Conservation (phyloP, 306 rosid genomes). For the Quercus berberidifolia region DNA sequence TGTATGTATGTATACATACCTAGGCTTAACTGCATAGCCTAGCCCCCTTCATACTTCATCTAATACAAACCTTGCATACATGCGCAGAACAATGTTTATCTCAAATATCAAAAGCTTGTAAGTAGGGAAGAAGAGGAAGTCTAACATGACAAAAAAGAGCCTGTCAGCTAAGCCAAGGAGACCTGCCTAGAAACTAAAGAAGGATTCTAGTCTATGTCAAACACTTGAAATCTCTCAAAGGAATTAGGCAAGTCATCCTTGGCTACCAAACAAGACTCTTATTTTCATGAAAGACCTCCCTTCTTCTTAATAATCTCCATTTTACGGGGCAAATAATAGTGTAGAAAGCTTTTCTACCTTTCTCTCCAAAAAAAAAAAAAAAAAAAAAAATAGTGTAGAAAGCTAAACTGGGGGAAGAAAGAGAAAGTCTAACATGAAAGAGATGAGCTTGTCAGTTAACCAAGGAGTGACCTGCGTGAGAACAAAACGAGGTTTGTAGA, state of each 20-base stretch:
- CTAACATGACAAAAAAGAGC: constrained; percentile 22
- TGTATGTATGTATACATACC: no score
- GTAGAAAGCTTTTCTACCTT: no score
- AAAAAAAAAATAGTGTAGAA: no score
- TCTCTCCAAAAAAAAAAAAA: no score
- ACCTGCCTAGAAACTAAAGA: constrained; percentile 15
- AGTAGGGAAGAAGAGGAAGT: constrained; percentile 17
- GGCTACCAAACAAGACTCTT: constrained; percentile 29
- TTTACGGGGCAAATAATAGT: no score
- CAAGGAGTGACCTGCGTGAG: constrained; percentile 19
- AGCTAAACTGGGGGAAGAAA: neutral
- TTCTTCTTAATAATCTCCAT: neutral
- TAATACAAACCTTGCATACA: no score
- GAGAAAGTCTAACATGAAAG: constrained; percentile 25
- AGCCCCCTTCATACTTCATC: no score
- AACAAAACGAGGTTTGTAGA: neutral
- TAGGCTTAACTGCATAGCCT: no score
- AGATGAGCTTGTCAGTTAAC: constrained; percentile 18
- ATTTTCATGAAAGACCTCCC: constrained; percentile 25
- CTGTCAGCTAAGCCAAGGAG: constrained; percentile 22
- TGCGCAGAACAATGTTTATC: no score
- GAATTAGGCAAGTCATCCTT: constrained; percentile 14
- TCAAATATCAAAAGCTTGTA: neutral
- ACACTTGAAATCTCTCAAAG: neutral
- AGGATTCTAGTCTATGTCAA: neutral